Percentiles rank a stretch among this genome's conserved stretches.
Evolutionary conservation across 495 filamentous ascomycete genomes (phyloP).

Genomic region (Staphylotrichum longicolle): DNA sequence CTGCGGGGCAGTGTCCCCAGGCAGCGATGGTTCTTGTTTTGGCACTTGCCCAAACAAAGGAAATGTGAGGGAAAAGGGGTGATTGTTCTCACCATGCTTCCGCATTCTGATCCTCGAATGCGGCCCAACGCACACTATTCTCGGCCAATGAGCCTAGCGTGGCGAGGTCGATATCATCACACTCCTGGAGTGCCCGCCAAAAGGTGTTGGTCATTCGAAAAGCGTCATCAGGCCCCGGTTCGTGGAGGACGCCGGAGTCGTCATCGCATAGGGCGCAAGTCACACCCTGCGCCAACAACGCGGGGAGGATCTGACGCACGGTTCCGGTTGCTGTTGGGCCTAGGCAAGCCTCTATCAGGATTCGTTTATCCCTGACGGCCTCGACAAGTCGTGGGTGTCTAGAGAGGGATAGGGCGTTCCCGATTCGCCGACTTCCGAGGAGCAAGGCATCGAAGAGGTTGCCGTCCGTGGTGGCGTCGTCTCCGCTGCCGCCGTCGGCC

Average conservation of each 20-base stretch:
- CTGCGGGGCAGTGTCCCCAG: background rate
- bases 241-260: slow-evolving; percentile 63
- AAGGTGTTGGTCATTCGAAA: slow-evolving; percentile 81
- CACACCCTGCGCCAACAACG: slow-evolving; percentile 80
- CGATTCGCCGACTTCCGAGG: slow-evolving; percentile 82
- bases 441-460: slow-evolving; percentile 91
- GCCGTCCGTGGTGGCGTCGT: slow-evolving; percentile 65
- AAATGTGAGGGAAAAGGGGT: background rate
- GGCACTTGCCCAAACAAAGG: background rate
- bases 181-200: slow-evolving; percentile 85
- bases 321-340: slow-evolving; percentile 66
- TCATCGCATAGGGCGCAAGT: slow-evolving; percentile 76
- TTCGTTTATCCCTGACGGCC: slow-evolving; percentile 80
- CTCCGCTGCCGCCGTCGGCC: slow-evolving; percentile 71
- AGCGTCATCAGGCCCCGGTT: slow-evolving; percentile 66
- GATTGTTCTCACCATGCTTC: slow-evolving; percentile 57
- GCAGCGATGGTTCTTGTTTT: background rate
- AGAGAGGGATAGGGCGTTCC: slow-evolving; percentile 82
- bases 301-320: slow-evolving; percentile 76
- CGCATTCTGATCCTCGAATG: slow-evolving; percentile 71
- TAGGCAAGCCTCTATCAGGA: slow-evolving; percentile 82
- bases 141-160: slow-evolving; percentile 83
- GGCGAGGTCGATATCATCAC: slow-evolving; percentile 79
- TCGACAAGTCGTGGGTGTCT: slow-evolving; percentile 89
- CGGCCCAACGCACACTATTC: slow-evolving; percentile 88